Evolutionary conservation across 2,329 filamentous ascomycete genomes (phyloP).

Genomic region (Aciculosporium take): DNA sequence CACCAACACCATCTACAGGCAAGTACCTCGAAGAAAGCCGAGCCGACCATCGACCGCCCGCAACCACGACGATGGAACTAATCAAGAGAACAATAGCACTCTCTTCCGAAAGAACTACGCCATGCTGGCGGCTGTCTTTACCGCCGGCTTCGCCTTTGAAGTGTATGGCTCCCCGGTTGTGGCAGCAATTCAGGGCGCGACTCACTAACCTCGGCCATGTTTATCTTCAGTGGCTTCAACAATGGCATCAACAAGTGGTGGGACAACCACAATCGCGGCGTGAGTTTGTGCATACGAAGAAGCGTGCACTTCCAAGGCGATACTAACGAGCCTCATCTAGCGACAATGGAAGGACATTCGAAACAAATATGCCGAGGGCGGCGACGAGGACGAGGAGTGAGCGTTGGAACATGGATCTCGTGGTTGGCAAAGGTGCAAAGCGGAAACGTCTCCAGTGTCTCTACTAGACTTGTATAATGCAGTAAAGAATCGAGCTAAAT

Average conservation of each 20-base stretch:
- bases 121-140: slow-evolving; percentile 80
- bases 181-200: slow-evolving; percentile 9
- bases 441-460: slow-evolving; percentile 8
- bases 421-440: slow-evolving; percentile 9
- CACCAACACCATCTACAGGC: slow-evolving; percentile 23
- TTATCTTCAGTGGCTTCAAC: slow-evolving; percentile 59
- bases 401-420: slow-evolving; percentile 2
- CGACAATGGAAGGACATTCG: slow-evolving; percentile 99
- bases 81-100: slow-evolving; percentile 38
- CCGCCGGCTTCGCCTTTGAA: slow-evolving; percentile 78
- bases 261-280: slow-evolving; percentile 82
- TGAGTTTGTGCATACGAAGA: slow-evolving; percentile 37
- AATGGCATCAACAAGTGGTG: slow-evolving; percentile 69
- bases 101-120: slow-evolving; percentile 76
- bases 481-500: slow-evolving; percentile 15
- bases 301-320: neutral
- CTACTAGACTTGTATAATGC: slow-evolving; percentile 21
- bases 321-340: slow-evolving; percentile 34
- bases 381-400: slow-evolving; percentile 48
- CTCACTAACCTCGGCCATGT: slow-evolving; percentile 23
- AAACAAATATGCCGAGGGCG: slow-evolving; percentile 63
- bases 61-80: slow-evolving; percentile 11
- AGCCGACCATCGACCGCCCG: neutral
- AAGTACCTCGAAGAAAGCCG: slow-evolving; percentile 17
- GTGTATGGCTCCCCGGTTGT: slow-evolving; percentile 49